Conservation (phyloP, 129 eudicot genomes). For the Daucus carota region DNA sequence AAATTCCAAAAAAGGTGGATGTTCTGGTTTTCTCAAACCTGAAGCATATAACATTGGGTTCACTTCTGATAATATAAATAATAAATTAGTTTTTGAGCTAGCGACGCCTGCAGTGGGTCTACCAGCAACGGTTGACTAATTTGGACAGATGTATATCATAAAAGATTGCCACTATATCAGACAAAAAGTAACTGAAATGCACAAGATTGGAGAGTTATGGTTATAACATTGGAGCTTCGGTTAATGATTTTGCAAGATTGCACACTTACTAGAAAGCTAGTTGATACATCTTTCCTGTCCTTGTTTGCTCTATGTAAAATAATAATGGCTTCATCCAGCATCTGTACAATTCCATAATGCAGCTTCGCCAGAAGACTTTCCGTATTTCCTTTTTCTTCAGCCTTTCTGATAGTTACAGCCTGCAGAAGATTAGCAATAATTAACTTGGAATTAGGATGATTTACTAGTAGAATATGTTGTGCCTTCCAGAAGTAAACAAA, state of each 20-base stretch:
- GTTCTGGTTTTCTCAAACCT: neutral
- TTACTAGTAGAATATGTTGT: neutral
- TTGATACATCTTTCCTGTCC: constrained; percentile 57
- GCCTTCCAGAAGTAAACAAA: neutral
- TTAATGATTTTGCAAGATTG: neutral
- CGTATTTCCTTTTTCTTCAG: constrained; percentile 47
- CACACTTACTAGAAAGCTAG: constrained; percentile 37
- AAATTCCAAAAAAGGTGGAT: neutral
- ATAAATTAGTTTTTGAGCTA: neutral
- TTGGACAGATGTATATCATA: neutral
- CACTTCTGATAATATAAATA: no score
- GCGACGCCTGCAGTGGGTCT: neutral
- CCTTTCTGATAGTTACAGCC: constrained; percentile 65
- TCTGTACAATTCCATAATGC: constrained; percentile 57
- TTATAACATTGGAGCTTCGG: neutral
- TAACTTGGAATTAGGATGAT: neutral
- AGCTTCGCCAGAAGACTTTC: constrained; percentile 51
- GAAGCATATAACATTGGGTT: neutral
- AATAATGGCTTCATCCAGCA: constrained; percentile 45
- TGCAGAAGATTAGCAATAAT: constrained; percentile 5
- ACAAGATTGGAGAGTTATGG: neutral
- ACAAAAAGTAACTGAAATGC: neutral
- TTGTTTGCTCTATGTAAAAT: constrained; percentile 20
- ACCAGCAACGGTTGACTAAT: neutral
- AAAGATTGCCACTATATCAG: neutral